Percentiles rank a stretch among this genome's conserved stretches.
phyloP scores from a whole-genome alignment of 2,329 filamentous ascomycete genomes.

The Pseudomassariella vexata region DNA sequence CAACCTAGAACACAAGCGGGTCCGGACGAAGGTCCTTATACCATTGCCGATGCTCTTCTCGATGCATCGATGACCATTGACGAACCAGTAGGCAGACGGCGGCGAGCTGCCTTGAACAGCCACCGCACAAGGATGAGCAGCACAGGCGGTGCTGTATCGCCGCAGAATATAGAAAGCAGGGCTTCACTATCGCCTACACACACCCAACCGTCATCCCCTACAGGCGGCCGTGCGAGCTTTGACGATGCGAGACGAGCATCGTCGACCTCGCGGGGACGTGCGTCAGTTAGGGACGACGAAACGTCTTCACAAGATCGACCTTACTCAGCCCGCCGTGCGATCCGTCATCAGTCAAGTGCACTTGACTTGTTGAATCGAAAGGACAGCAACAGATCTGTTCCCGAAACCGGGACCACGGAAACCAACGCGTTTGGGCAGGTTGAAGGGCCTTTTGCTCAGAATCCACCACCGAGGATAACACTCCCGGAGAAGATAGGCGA shows the following conservation, averaged over 20 bases:
- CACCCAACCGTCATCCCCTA: conserved; percentile 20
- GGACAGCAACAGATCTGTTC: conserved; percentile 50
- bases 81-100: conserved; percentile 51
- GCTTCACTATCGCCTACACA: conserved; percentile 14
- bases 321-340: conserved; percentile 35
- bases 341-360: conserved; percentile 55
- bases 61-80: conserved; percentile 90
- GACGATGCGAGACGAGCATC: conserved; percentile 31
- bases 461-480: conserved; percentile 24
- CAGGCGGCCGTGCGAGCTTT: conserved; percentile 23
- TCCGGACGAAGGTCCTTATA: conserved; percentile 50
- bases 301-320: conserved; percentile 32
- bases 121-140: conserved; percentile 40
- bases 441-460: conserved; percentile 47
- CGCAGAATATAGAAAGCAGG: conserved; percentile 28
- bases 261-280: conserved; percentile 22
- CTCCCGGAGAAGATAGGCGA: conserved; percentile 24
- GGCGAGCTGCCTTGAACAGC: conserved; percentile 43
- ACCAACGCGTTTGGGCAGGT: conserved; percentile 56
- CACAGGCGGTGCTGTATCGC: conserved; percentile 27
- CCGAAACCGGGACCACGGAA: conserved; percentile 55
- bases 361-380: conserved; percentile 53
- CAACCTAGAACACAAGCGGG: conserved; percentile 26
- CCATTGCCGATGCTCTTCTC: conserved; percentile 82
- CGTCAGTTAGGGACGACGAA: conserved; percentile 25